Evolutionary conservation across 2,329 filamentous ascomycete genomes (phyloP).

Genomic region (Fusarium udum): DNA sequence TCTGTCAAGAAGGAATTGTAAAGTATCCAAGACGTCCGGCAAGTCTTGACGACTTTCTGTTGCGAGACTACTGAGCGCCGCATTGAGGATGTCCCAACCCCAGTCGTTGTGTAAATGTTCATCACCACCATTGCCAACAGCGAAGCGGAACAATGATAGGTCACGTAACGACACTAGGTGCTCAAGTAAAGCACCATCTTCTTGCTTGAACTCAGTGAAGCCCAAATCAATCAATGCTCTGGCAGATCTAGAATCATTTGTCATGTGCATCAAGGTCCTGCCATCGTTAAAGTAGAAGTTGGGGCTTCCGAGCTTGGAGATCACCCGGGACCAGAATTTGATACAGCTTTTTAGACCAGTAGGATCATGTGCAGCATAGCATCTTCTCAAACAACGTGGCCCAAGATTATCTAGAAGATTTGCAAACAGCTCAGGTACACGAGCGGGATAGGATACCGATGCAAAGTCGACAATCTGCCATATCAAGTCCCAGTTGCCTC

Average conservation of each 20-base stretch:
- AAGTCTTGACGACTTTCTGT: fast-evolving
- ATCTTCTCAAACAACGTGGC: too few species aligned
- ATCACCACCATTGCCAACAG: neutral
- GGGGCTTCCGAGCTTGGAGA: neutral
- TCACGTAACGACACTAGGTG: neutral
- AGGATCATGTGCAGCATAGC: neutral
- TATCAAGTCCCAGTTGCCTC: neutral
- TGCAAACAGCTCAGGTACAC: neutral
- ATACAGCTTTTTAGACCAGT: neutral
- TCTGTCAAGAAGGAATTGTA: neutral
- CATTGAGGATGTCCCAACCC: neutral
- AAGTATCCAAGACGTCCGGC: neutral
- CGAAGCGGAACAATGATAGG: neutral
- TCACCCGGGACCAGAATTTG: neutral
- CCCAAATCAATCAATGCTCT: neutral
- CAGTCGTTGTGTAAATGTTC: neutral
- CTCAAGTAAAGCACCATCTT: neutral
- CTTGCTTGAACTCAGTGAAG: neutral
- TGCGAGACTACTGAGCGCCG: neutral
- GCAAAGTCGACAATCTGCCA: neutral
- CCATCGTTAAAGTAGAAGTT: neutral
- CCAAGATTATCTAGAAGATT: too few species aligned
- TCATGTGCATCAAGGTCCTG: neutral
- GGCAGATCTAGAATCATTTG: fast-evolving
- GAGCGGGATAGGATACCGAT: neutral